Percentiles rank a stretch among this genome's conserved stretches.
phyloP scores from a whole-genome alignment of 352 stramenopile genomes.

The Globisporangium echinulatum region DNA sequence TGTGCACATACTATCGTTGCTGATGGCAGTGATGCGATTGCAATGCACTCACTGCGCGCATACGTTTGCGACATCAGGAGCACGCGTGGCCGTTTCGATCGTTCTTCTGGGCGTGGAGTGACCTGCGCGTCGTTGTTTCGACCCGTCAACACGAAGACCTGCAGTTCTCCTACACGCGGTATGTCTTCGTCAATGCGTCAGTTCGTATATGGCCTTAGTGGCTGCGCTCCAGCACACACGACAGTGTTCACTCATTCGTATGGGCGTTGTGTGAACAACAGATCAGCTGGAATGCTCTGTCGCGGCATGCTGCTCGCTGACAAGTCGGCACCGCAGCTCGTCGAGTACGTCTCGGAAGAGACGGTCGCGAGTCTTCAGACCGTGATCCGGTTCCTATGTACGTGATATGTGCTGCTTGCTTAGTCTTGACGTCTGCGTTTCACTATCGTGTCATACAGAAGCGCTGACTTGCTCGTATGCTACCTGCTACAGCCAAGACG shows the following conservation, averaged over 20 bases:
- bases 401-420: constrained; percentile 5
- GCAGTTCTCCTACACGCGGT: constrained; percentile 51
- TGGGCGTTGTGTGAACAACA: constrained; percentile 9
- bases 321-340: constrained; percentile 31
- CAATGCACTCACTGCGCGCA: background rate
- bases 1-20: no score
- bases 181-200: background rate
- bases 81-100: constrained; percentile 49
- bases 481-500: constrained; percentile 28
- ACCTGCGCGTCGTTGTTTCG: constrained; percentile 58
- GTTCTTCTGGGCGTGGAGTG: constrained; percentile 76
- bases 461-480: background rate
- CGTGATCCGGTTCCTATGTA: constrained; percentile 40
- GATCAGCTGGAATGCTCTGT: constrained; percentile 48
- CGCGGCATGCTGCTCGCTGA: constrained; percentile 38
- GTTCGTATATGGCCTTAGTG: background rate
- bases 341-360: constrained; percentile 28
- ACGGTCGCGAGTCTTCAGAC: constrained; percentile 35
- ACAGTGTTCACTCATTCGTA: background rate
- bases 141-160: constrained; percentile 41
- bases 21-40: no score
- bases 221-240: no score
- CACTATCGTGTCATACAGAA: background rate
- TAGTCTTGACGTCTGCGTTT: background rate
- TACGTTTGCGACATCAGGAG: constrained; percentile 17